Percentiles rank a stretch among this genome's conserved stretches.
Evolutionary conservation across 805 yeast genomes (phyloP).

Genomic region (Sugiyamaella americana): DNA sequence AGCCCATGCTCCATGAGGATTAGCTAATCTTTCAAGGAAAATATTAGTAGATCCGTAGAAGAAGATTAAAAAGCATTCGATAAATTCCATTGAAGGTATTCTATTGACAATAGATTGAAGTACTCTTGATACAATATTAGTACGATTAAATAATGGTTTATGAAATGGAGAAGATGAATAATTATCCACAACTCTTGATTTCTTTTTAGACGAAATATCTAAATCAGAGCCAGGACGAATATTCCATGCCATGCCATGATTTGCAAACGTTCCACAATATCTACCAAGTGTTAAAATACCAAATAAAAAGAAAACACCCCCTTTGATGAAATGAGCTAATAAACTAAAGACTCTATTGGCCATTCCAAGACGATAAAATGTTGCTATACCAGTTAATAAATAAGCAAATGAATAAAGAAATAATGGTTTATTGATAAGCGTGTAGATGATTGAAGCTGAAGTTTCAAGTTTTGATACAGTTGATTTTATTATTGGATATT

Average conservation of each 20-base stretch:
- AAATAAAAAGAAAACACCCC: conserved; percentile 73
- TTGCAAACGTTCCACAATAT: conserved; percentile 73
- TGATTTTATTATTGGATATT: conserved; percentile 17
- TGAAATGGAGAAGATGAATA: neutral
- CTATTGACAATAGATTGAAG: conserved; percentile 4
- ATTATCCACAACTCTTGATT: neutral
- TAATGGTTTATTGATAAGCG: conserved; percentile 56
- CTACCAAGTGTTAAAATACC: conserved; percentile 82
- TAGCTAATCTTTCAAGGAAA: conserved; percentile 82
- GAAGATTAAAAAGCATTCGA: conserved; percentile 73
- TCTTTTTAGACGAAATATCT: neutral
- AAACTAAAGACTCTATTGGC: conserved; percentile 66
- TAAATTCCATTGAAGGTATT: conserved; percentile 62
- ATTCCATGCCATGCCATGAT: conserved; percentile 92
- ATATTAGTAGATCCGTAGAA: conserved; percentile 87
- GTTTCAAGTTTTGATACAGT: conserved; percentile 25
- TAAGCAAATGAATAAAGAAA: conserved; percentile 55
- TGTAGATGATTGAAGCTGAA: conserved; percentile 39
- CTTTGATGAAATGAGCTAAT: conserved; percentile 93
- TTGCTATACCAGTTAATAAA: conserved; percentile 52
- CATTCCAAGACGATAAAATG: conserved; percentile 64
- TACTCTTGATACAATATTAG: neutral
- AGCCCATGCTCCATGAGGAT: conserved; percentile 75
- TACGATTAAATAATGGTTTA: neutral
- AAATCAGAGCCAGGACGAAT: conserved; percentile 23